Conservation (phyloP, 2,329 filamentous ascomycete genomes). For the Zelopaecilomyces penicillatus region DNA sequence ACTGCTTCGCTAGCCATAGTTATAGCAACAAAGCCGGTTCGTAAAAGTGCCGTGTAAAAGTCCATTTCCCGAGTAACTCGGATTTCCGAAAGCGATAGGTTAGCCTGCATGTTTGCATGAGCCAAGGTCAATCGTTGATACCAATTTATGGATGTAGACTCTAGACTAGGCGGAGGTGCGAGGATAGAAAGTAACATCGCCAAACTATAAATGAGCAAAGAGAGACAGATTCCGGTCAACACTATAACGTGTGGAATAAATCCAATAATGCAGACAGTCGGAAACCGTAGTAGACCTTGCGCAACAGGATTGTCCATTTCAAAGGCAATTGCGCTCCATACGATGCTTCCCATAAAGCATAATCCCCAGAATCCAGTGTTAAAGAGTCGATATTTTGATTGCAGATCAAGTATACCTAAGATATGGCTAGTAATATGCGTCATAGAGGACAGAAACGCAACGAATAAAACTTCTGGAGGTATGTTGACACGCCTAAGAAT, state of each 20-base stretch:
- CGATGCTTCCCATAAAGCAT: slow-evolving; percentile 79
- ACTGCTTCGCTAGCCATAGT: slow-evolving; percentile 94
- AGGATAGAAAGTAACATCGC: slow-evolving; percentile 67
- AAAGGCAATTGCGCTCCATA: slow-evolving; percentile 62
- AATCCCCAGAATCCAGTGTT: slow-evolving; percentile 86
- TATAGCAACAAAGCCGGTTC: slow-evolving; percentile 78
- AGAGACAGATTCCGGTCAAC: slow-evolving; percentile 66
- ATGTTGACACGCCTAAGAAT: slow-evolving; percentile 78
- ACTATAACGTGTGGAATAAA: slow-evolving; percentile 94
- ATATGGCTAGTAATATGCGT: slow-evolving; percentile 81
- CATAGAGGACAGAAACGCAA: slow-evolving; percentile 80
- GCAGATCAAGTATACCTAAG: slow-evolving; percentile 71
- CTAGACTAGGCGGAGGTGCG: slow-evolving; percentile 20
- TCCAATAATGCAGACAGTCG: slow-evolving; percentile 88
- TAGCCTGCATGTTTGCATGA: slow-evolving; percentile 86
- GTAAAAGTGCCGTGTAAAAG: slow-evolving; percentile 84
- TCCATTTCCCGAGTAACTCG: slow-evolving; percentile 82
- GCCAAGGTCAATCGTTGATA: slow-evolving; percentile 59
- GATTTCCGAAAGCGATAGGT: slow-evolving; percentile 73
- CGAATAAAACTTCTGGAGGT: slow-evolving; percentile 76
- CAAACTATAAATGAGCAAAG: slow-evolving; percentile 66
- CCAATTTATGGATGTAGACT: slow-evolving; percentile 31
- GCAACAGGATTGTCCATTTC: slow-evolving; percentile 50
- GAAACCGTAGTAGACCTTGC: slow-evolving; percentile 72
- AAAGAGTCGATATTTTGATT: slow-evolving; percentile 70